A percentile compares a stretch with the other conserved stretches of the same genome.
These are phyloP conservation scores for Rhododendron griersonianum DNA, from an alignment of 148 eudicot species.

Conservation along the genomic window DNA sequence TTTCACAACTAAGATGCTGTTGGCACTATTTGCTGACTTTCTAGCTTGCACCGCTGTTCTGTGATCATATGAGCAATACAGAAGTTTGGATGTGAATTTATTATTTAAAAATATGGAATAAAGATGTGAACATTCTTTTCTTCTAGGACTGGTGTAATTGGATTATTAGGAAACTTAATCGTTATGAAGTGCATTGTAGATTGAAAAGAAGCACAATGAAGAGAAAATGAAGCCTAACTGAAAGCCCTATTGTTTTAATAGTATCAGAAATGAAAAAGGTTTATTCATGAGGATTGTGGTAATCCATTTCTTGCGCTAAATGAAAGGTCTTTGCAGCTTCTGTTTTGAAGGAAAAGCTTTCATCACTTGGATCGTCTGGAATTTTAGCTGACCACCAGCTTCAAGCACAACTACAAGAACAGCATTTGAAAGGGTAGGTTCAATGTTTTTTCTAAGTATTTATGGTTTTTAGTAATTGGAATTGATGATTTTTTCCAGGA, in stretches of 20 bases:
- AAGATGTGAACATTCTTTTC: not conserved
- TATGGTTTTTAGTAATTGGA: not conserved
- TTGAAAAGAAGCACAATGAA: not conserved
- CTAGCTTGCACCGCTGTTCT: not conserved
- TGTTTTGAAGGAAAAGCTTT: constrained; percentile 94
- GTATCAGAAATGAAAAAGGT: not conserved
- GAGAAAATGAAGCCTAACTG: not conserved
- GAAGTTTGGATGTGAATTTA: not conserved
- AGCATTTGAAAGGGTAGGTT: constrained; percentile 89
- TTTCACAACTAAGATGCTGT: not conserved
- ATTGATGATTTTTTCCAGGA: not conserved
- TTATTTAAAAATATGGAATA: not conserved
- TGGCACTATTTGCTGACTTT: not conserved
- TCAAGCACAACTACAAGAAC: constrained; percentile 95
- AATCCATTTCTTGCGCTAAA: constrained; percentile 3
- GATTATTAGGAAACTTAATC: not conserved
- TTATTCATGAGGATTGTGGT: not conserved
- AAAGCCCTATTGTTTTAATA: not conserved
- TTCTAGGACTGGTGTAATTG: not conserved
- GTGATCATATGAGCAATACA: too few species aligned
- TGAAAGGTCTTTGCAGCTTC: constrained; percentile 58
- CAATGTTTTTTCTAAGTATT: not conserved
- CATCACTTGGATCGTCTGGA: constrained; percentile 92
- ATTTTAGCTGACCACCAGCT: constrained; percentile 96
- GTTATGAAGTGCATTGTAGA: not conserved